phyloP scores from a whole-genome alignment of 2,329 filamentous ascomycete genomes.

The Thermothelomyces thermophilus region DNA sequence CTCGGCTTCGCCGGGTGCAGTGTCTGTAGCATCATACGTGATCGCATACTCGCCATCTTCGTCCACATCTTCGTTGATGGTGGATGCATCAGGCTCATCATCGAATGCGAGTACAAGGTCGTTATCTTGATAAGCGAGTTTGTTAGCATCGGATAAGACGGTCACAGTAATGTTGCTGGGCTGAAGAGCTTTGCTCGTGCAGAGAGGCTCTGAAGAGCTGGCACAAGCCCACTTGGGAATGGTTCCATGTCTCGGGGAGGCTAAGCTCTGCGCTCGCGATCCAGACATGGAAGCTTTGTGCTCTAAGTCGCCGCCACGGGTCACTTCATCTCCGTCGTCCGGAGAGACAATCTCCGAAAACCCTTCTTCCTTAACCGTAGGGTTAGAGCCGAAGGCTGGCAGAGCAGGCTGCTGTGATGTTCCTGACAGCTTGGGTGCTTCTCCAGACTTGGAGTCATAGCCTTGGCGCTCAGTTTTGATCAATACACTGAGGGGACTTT shows the following conservation, averaged over 20 bases:
- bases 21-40: neutral
- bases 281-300: neutral
- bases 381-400: too few relatives aligned
- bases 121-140: slow-evolving; percentile 18
- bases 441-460: too few relatives aligned
- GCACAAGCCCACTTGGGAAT: neutral
- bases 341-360: slow-evolving; percentile 15
- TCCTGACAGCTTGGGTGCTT: too few relatives aligned
- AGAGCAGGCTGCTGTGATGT: too few relatives aligned
- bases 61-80: slow-evolving; percentile 15
- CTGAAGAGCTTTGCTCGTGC: neutral
- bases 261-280: neutral
- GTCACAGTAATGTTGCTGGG: slow-evolving; percentile 8
- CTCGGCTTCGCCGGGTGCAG: neutral
- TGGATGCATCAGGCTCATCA: slow-evolving; percentile 14
- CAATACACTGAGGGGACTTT: too few relatives aligned
- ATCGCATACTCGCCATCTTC: slow-evolving; percentile 13
- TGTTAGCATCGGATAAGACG: slow-evolving; percentile 19
- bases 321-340: slow-evolving; percentile 11
- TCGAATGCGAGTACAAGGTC: slow-evolving; percentile 16
- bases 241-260: neutral
- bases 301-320: neutral
- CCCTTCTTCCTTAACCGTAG: neutral
- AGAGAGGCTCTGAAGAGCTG: neutral
- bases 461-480: too few relatives aligned